Conservation (phyloP, 208 protist genomes). For the Acanthamoeba lugdunensis region DNA sequence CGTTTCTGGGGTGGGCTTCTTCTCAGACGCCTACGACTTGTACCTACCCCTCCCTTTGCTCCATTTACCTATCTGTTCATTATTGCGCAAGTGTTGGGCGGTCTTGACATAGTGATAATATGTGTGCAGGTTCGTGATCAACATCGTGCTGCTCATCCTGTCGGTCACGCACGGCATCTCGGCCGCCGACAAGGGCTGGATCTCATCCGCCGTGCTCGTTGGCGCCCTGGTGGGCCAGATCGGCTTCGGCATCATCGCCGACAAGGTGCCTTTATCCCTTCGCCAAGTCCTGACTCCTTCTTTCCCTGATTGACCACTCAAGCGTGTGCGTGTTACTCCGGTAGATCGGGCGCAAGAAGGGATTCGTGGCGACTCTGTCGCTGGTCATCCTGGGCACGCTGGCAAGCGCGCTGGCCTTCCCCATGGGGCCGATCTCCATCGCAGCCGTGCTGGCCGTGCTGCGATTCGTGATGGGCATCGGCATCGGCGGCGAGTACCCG, state of each 20-base stretch:
- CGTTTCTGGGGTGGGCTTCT: constrained; percentile 73
- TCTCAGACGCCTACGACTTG: constrained; percentile 84
- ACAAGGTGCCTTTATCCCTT: constrained; percentile 52
- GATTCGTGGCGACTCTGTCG: constrained; percentile 76
- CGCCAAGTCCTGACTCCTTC: too few species aligned
- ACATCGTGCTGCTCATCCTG: constrained; percentile 76
- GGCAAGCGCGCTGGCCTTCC: constrained; percentile 10
- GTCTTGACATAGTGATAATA: background rate
- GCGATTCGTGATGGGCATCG: constrained; percentile 82
- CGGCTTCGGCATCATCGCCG: constrained; percentile 82
- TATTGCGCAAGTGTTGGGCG: background rate
- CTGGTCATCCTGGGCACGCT: constrained; percentile 79
- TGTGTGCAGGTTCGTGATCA: constrained; percentile 75
- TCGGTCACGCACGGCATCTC: constrained; percentile 32
- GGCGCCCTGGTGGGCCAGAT: constrained; percentile 82
- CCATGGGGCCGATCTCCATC: constrained; percentile 25
- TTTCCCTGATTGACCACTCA: too few species aligned
- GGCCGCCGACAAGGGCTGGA: constrained; percentile 27
- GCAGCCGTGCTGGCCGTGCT: constrained; percentile 76
- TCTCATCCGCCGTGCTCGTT: constrained; percentile 68
- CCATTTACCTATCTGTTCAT: too few species aligned
- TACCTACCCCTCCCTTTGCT: constrained; percentile 7
- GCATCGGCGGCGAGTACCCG: constrained; percentile 87
- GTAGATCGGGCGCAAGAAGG: constrained; percentile 75
- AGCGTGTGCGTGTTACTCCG: background rate